These are phyloP conservation scores for Cadophora malorum DNA, from an alignment of 2,329 filamentous ascomycete species.

Conservation along the genomic window DNA sequence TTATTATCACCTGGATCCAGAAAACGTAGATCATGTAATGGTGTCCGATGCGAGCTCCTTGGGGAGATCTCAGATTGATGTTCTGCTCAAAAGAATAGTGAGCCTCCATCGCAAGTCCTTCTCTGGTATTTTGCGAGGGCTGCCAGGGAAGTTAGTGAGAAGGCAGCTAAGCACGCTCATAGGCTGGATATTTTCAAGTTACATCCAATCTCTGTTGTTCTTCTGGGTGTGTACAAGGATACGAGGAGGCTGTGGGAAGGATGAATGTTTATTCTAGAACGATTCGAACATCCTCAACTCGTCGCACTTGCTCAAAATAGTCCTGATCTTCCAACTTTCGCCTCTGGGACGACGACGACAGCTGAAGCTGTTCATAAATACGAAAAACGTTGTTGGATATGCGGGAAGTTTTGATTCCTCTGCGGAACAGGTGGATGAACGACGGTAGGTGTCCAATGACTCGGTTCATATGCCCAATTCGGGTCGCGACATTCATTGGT, in stretches of 20 bases:
- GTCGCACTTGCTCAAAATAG: slow-evolving; percentile 12
- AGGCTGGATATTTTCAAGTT: slow-evolving; percentile 13
- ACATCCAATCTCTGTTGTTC: slow-evolving; percentile 14
- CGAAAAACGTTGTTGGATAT: not conserved
- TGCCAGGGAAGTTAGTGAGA: slow-evolving; percentile 6
- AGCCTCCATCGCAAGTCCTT: not conserved
- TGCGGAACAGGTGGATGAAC: not conserved
- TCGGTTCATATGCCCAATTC: not conserved
- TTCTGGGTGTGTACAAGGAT: slow-evolving; percentile 6
- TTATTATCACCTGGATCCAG: not conserved
- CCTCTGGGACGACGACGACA: slow-evolving; percentile 16
- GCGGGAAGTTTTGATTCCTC: not conserved
- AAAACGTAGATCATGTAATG: not conserved
- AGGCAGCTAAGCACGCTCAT: slow-evolving; percentile 9
- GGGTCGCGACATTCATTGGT: not conserved
- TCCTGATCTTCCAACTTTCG: slow-evolving; percentile 7
- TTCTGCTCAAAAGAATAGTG: not conserved
- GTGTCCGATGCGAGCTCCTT: not conserved
- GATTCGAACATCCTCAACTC: not conserved
- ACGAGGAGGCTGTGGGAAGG: slow-evolving; percentile 16
- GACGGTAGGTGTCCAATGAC: not conserved
- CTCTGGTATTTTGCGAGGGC: not conserved
- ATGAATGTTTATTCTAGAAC: slow-evolving; percentile 14
- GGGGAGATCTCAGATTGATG: not conserved
- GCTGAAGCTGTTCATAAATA: not conserved